Evolutionary conservation across 1,284 basidiomycete species (phyloP).

Genomic region (Schizophyllum commune): DNA sequence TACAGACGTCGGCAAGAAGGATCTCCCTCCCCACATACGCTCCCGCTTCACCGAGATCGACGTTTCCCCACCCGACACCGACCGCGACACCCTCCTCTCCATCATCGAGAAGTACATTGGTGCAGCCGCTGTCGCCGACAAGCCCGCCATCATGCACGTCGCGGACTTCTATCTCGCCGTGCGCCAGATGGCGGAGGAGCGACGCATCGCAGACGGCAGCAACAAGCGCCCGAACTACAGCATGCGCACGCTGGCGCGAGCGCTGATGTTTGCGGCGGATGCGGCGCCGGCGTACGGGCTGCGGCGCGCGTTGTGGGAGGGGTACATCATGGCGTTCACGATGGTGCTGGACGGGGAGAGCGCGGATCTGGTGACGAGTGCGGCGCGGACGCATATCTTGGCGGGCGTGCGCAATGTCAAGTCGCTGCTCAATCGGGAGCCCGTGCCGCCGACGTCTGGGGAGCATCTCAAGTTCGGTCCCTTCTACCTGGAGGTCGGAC

Average conservation of each 20-base stretch:
- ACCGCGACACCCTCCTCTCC: conserved; percentile 82
- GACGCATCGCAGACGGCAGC: conserved; percentile 90
- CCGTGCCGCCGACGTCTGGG: conserved; percentile 47
- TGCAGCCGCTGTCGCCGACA: conserved; percentile 76
- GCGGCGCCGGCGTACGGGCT: conserved; percentile 71
- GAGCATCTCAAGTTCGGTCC: conserved; percentile 81
- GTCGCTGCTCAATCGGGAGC: conserved; percentile 64
- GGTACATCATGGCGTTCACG: conserved; percentile 95
- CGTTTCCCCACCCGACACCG: conserved; percentile 88
- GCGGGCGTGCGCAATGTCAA: conserved; percentile 75
- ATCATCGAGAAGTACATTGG: conserved; percentile 93
- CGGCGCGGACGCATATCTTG: conserved; percentile 80
- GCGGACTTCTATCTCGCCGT: conserved; percentile 88
- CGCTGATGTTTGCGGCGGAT: conserved; percentile 87
- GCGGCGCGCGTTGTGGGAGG: conserved; percentile 90
- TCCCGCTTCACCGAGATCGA: conserved; percentile 95
- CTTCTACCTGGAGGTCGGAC: conserved; percentile 84
- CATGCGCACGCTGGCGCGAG: conserved; percentile 92
- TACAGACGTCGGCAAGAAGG: conserved; percentile 97
- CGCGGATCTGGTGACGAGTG: conserved; percentile 53
- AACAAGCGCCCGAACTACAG: conserved; percentile 97
- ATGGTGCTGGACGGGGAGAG: conserved; percentile 87
- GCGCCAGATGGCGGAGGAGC: conserved; percentile 70
- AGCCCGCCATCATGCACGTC: conserved; percentile 82
- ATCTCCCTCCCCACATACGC: conserved; percentile 86